These are phyloP conservation scores for Chaetoscypha palmicola DNA, from an alignment of 2,329 filamentous ascomycete species.

Conservation along the genomic window DNA sequence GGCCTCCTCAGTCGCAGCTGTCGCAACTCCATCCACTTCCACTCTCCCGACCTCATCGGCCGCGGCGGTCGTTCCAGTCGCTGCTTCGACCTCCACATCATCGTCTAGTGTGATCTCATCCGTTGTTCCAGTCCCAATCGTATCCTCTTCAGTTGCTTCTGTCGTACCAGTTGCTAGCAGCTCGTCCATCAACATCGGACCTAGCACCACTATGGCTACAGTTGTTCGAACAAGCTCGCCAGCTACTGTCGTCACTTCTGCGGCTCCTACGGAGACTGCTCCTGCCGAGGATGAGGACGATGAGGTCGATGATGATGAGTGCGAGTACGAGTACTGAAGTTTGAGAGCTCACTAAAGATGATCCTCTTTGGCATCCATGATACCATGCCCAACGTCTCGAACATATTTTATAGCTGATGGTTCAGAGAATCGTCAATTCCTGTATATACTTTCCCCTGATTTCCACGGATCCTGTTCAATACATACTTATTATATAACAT, in stretches of 20 bases:
- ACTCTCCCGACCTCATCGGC: background rate
- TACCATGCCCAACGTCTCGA: background rate
- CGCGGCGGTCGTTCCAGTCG: background rate
- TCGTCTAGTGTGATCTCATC: background rate
- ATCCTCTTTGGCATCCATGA: no score
- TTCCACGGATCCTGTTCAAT: no score
- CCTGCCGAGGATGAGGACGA: background rate
- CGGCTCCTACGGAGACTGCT: background rate
- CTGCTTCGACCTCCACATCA: background rate
- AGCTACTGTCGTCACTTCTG: background rate
- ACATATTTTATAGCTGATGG: background rate
- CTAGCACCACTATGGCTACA: background rate
- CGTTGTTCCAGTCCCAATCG: background rate
- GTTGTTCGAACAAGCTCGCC: background rate
- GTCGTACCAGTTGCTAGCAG: background rate
- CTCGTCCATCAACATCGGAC: background rate
- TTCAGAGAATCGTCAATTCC: no score
- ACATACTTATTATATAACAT: no score
- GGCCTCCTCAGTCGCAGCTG: background rate
- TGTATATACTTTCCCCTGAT: no score
- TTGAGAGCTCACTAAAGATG: no score
- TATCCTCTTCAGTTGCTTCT: background rate
- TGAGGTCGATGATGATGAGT: constrained; percentile 1
- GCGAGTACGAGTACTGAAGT: no score
- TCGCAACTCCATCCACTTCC: background rate